Evolutionary conservation across 306 rosid species (phyloP), one percentile per base, ranked within the genome.

Genomic region (Erythrophleum fordii): DNA sequence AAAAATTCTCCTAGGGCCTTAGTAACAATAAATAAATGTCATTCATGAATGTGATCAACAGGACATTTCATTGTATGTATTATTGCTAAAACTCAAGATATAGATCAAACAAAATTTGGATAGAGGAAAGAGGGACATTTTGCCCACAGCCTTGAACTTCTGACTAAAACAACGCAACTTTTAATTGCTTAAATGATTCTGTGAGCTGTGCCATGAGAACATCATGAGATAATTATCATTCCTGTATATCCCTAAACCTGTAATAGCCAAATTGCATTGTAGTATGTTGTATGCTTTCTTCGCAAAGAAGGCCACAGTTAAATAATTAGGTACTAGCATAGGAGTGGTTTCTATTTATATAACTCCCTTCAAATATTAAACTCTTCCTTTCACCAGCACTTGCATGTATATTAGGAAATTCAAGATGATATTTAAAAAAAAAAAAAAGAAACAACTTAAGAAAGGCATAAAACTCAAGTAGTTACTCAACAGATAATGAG

Each of bases 21-120:
- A 18, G 34, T 39, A 37, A 51, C 67, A 55, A 41, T 48, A 72
- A 39, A 72, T 80, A 39, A 72, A 22, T 51, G 62, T 23, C 59
- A 22, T 72, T 60, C 55, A 23, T n/a, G 45, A n/a, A 5, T 37
- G 55, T 37, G 67, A 49, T 20, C 25, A 35, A 28, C 59, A 29
- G 45, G 37, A 62, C 35, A 58, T 11, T 23, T 58, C 34, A 4
- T 23, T 58, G 23, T 58, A 58, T 58, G 11, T 58, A 58, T 58
- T 58, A 58, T 13, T 25, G 34, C 64, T 58, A 58, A 58, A 58
- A 8, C 13, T 42, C 13, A 42, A 4, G 46, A 12, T 2, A 42
- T 42, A 42, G 46, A 46, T 46, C 52, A 46, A 46, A 46, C 52
- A 46, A 44, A 10, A 46, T 13, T 11, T 46, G 16, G 17, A 46